Base-by-base conservation (phyloP, 139 green algal species). In the Chlorella sp. region DNA sequence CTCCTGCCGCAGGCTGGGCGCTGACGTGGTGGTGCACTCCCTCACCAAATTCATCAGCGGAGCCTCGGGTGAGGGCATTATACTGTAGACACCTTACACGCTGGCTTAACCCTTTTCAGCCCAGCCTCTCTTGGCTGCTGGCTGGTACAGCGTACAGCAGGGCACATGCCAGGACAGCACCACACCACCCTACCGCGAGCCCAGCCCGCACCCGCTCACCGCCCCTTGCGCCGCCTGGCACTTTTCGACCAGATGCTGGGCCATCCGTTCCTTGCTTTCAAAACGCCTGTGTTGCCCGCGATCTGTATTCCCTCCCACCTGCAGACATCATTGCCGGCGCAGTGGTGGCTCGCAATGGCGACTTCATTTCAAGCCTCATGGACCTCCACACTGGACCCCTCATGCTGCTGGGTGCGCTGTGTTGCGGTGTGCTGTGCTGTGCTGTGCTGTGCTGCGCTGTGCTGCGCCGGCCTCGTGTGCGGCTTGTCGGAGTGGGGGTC, bases 31-130 rank as follows among this genome's bases (percentile, higher is more conserved):
- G 18, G 88, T 98, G 66, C 95, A 98, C 91, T 94, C 88, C 79
- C 83, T 98, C 32, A 98, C 96, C 79, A 98, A 98, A 92, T 98
- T 96, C 91, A 94, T 97, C 73, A 92, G 69, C 42, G 94, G 95
- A 14, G 93, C 93, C 24, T 94, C 88, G 14, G 83, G 81, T 75
- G n/a, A n/a, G 81, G 11, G 75, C 34, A 15, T n/a, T n/a, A n/a
- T n/a, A 68, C 15, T 14, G 60, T 18, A 68, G 60, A 18, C 60
- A 26, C 60, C 60, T 68, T 14, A 14, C 60, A 68, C 60, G 68
- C n/a, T 80, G 32, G 73, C 71, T 15, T 15, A 14, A 11, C 3
- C 2, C 30, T 28, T 78, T 14, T 39, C 28, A 16, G 5, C 16
- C n/a, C 73, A 40, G 40, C 7, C 73, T n/a, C 73, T 14, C 60